phyloP scores from a whole-genome alignment of 2,329 filamentous ascomycete genomes.

The Aspergillus ruber region DNA sequence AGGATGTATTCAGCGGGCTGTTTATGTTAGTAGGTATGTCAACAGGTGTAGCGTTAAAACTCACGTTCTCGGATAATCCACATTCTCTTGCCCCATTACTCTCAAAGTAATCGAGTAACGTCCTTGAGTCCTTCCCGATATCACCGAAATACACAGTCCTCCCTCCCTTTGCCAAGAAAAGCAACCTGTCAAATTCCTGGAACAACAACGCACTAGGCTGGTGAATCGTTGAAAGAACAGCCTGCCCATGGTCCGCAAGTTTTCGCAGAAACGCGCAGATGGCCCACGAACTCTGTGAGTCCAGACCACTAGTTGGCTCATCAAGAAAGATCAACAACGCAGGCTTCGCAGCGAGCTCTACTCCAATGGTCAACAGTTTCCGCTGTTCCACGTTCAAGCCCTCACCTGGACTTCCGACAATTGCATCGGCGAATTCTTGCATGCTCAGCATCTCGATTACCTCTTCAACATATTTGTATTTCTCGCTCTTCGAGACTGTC shows the following conservation, averaged over 20 bases:
- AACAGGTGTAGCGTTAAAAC: not conserved
- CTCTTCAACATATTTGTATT: conserved; percentile 76
- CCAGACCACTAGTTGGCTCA: conserved; percentile 85
- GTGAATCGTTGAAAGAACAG: conserved; percentile 87
- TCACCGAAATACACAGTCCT: conserved; percentile 62
- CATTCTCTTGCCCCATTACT: conserved; percentile 55
- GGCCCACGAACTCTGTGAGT: conserved; percentile 84
- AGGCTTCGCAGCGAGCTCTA: conserved; percentile 86
- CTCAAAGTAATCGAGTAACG: conserved; percentile 58
- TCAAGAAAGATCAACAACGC: conserved; percentile 81
- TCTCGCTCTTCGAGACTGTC: conserved; percentile 62
- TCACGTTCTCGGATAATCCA: conserved; percentile 52
- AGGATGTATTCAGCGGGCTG: conserved; percentile 68
- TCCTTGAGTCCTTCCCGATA: conserved; percentile 53
- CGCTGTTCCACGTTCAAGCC: conserved; percentile 57
- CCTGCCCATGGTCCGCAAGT: conserved; percentile 76
- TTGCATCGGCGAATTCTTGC: conserved; percentile 77
- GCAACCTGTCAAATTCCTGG: conserved; percentile 64
- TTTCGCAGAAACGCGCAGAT: conserved; percentile 83
- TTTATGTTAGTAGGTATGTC: conserved; percentile 8
- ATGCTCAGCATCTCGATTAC: conserved; percentile 78
- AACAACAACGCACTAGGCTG: conserved; percentile 91
- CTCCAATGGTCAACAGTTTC: conserved; percentile 77
- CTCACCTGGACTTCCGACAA: conserved; percentile 80
- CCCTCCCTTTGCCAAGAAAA: conserved; percentile 59